These are phyloP conservation scores for Gentiana macrophylla DNA, from an alignment of 257 asterid genomes.

Conservation along the genomic window DNA sequence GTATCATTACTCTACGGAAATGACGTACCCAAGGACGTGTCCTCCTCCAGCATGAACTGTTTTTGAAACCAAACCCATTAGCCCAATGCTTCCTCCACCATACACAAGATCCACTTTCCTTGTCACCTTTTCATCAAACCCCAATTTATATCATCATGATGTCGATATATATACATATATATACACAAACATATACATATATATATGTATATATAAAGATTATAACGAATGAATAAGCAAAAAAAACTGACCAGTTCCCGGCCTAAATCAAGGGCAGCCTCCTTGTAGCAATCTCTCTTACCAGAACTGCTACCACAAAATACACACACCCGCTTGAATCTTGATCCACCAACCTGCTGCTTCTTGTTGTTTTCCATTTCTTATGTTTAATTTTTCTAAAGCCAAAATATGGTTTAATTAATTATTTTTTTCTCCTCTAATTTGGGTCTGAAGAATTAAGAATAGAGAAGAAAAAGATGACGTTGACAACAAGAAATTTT, in stretches of 20 bases:
- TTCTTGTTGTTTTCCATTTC: background rate
- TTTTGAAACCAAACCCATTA: slow-evolving; percentile 60
- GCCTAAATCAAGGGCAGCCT: slow-evolving; percentile 58
- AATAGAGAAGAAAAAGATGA: slow-evolving; percentile 2
- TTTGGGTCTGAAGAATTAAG: background rate
- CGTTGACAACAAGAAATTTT: background rate
- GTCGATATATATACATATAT: background rate
- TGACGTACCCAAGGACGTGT: slow-evolving; percentile 46
- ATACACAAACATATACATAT: no score
- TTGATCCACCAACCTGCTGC: slow-evolving; percentile 19
- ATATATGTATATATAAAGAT: no score
- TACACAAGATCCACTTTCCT: slow-evolving; percentile 60
- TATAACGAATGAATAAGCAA: background rate
- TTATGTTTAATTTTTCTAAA: background rate
- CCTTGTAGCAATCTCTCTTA: slow-evolving; percentile 49
- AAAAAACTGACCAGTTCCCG: slow-evolving; percentile 40
- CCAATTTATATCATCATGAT: background rate
- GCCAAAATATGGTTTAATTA: background rate
- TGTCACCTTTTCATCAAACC: slow-evolving; percentile 39
- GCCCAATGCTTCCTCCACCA: slow-evolving; percentile 72
- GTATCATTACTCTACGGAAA: no score
- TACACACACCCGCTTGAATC: slow-evolving; percentile 55
- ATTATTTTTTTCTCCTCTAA: no score
- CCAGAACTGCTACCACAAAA: slow-evolving; percentile 73
- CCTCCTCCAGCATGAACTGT: slow-evolving; percentile 66